These are phyloP conservation scores for Populus alba DNA, from an alignment of 345 rosid species.

Conservation along the genomic window DNA sequence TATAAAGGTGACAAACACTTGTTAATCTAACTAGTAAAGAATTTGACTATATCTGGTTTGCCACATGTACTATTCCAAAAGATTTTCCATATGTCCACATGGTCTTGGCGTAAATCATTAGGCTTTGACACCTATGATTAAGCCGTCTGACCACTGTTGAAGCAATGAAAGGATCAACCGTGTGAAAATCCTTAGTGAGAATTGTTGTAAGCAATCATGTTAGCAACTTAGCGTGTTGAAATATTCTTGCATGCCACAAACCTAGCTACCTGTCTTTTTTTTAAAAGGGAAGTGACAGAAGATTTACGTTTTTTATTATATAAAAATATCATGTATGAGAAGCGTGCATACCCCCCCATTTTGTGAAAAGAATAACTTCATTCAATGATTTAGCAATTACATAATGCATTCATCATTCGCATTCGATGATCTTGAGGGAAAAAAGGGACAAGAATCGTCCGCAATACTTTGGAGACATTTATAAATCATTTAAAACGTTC, in stretches of 20 bases:
- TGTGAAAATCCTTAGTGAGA: neutral
- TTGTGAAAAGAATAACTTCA: neutral
- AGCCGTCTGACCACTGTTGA: neutral
- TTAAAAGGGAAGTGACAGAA: neutral
- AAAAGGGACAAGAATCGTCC: neutral
- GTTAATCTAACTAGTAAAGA: neutral
- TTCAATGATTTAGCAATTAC: neutral
- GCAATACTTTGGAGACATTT: neutral
- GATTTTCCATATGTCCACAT: conserved; percentile 17
- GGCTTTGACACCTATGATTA: conserved; percentile 20
- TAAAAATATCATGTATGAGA: neutral
- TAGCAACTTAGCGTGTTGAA: conserved; percentile 12
- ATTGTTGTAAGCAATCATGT: conserved; percentile 18
- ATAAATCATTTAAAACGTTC: neutral
- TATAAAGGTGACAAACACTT: conserved; percentile 22
- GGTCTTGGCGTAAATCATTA: conserved; percentile 31
- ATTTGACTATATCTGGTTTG: conserved; percentile 32
- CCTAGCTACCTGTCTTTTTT: neutral
- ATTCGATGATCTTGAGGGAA: neutral
- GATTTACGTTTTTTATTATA: neutral
- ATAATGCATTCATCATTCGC: neutral
- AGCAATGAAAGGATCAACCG: neutral
- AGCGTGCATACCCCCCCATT: neutral
- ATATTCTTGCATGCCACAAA: conserved; percentile 14
- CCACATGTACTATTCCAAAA: conserved; percentile 27